phyloP scores from a whole-genome alignment of 2,329 filamentous ascomycete genomes.

The Truncatella angustata region DNA sequence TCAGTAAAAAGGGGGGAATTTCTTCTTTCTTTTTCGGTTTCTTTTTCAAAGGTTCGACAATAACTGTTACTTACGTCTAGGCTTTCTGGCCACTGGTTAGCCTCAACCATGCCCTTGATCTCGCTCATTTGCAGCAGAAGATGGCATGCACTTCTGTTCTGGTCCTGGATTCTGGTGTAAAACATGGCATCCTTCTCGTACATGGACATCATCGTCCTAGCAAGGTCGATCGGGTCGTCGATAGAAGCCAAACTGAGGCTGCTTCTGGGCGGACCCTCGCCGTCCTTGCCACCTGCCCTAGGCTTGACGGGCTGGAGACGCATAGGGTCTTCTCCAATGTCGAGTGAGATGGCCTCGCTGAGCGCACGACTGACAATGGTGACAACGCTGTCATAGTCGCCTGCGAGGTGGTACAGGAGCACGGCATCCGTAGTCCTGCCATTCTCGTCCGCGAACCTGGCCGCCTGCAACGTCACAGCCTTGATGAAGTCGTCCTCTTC shows the following conservation, averaged over 20 bases:
- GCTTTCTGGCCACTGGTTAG: constrained; percentile 54
- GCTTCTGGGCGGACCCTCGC: constrained; percentile 43
- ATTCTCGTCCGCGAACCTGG: constrained; percentile 89
- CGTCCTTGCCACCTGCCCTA: constrained; percentile 44
- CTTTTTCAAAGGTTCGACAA: no score
- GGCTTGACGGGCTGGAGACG: constrained; percentile 79
- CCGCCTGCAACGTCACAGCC: constrained; percentile 90
- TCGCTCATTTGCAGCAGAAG: constrained; percentile 60
- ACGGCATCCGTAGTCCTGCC: constrained; percentile 92
- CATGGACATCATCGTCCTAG: constrained; percentile 61
- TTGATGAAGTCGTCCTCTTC: constrained; percentile 83
- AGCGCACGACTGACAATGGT: constrained; percentile 84
- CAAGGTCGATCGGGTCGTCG: constrained; percentile 60
- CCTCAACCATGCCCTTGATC: constrained; percentile 57
- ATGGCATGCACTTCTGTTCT: constrained; percentile 55
- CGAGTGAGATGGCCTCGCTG: constrained; percentile 83
- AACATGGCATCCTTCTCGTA: constrained; percentile 62
- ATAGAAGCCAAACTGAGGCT: constrained; percentile 61
- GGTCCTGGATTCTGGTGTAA: constrained; percentile 54
- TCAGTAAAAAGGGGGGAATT: no score
- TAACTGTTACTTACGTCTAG: constrained; percentile 52
- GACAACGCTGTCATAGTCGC: constrained; percentile 94
- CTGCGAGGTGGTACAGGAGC: constrained; percentile 88
- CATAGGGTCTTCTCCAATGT: constrained; percentile 78
- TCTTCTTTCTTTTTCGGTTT: no score